Percentiles rank a stretch among this genome's conserved stretches.
Evolutionary conservation across 2,329 filamentous ascomycete species (phyloP).

Genomic region (Neonectria faginata): DNA sequence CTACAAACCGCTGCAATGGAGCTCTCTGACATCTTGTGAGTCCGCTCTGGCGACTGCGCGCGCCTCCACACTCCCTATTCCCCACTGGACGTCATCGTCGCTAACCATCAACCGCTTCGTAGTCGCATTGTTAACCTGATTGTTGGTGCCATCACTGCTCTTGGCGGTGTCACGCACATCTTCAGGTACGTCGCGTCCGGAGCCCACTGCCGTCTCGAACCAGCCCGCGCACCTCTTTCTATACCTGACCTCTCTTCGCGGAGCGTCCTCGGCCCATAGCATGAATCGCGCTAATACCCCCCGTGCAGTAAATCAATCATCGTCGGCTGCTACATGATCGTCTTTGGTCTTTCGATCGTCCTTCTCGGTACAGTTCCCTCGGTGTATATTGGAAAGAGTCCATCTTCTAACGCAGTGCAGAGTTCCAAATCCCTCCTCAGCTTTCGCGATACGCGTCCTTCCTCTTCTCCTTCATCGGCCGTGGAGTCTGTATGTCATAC

Average conservation of each 20-base stretch:
- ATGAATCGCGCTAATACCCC: slow-evolving; percentile 32
- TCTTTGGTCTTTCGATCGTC: slow-evolving; percentile 85
- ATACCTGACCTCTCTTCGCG: background rate
- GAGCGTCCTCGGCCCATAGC: slow-evolving; percentile 4
- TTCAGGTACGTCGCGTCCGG: slow-evolving; percentile 67
- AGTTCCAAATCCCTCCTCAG: slow-evolving; percentile 96
- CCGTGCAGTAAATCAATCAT: slow-evolving; percentile 65
- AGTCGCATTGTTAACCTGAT: slow-evolving; percentile 96
- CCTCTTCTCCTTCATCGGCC: slow-evolving; percentile 96
- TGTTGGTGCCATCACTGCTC: slow-evolving; percentile 86
- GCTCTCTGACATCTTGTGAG: slow-evolving; percentile 92
- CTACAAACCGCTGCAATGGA: slow-evolving; percentile 72
- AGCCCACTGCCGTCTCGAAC: slow-evolving; percentile 4
- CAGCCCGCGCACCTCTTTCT: slow-evolving; percentile 7
- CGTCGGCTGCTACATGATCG: slow-evolving; percentile 85
- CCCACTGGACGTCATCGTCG: slow-evolving; percentile 35
- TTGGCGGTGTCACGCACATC: slow-evolving; percentile 83
- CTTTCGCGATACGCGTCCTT: slow-evolving; percentile 95
- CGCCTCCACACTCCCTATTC: slow-evolving; percentile 8
- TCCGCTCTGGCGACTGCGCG: slow-evolving; percentile 24
- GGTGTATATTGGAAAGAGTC: slow-evolving; percentile 3
- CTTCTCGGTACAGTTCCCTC: slow-evolving; percentile 65
- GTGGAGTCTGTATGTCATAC: slow-evolving; percentile 84
- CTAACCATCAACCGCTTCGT: slow-evolving; percentile 51
- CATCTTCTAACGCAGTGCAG: slow-evolving; percentile 55